Percentiles rank a stretch among this genome's conserved stretches.
Conservation (phyloP, 371 early-diverging fungal genomes). For the Encephalitozoon intestinalis region DNA sequence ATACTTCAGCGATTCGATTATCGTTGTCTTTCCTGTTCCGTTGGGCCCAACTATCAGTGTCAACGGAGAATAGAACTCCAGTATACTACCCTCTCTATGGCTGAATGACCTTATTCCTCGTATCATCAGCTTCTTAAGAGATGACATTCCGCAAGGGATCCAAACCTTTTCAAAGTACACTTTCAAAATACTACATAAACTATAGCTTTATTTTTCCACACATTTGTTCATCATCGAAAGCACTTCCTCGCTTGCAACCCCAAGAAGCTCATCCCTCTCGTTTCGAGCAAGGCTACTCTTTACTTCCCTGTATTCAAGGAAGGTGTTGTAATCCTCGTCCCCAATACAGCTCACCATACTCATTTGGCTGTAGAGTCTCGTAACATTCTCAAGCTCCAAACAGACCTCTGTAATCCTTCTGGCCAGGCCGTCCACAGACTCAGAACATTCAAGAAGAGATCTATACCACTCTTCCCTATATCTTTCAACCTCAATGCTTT, state of each 20-base stretch:
- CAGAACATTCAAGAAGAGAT: background rate
- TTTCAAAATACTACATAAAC: background rate
- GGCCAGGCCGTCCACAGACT: background rate
- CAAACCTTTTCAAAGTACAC: background rate
- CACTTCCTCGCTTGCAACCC: constrained; percentile 13
- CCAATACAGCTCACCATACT: background rate
- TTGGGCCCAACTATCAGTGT: constrained; percentile 96
- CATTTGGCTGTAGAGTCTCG: background rate
- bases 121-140: constrained; percentile 66
- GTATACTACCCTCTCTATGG: constrained; percentile 66
- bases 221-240: constrained; percentile 9
- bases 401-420: background rate
- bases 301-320: constrained; percentile 43
- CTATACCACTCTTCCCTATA: constrained; percentile 2
- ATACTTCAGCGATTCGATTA: constrained; percentile 93
- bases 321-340: background rate
- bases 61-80: constrained; percentile 80
- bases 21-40: constrained; percentile 95
- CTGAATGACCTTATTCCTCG: constrained; percentile 87
- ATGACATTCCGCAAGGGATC: constrained; percentile 26
- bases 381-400: background rate
- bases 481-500: background rate
- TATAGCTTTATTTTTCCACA: background rate
- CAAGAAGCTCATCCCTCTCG: constrained; percentile 16
- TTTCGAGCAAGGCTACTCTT: constrained; percentile 29